Evolutionary conservation across 2,329 filamentous ascomycete genomes (phyloP).

Genomic region (Stagonosporopsis chrysanthemi): DNA sequence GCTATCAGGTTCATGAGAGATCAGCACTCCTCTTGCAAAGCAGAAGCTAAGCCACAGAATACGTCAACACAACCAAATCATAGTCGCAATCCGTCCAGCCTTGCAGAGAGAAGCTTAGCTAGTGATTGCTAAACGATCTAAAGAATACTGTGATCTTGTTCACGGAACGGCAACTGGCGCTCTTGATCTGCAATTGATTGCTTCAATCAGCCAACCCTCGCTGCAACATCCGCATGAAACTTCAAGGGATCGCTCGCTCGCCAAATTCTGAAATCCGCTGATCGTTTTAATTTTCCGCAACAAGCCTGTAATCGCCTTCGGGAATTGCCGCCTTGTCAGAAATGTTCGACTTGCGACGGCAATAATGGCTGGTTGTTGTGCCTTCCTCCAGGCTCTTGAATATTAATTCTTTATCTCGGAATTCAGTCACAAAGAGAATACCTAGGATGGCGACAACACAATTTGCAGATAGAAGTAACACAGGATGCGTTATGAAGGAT

Average conservation of each 20-base stretch:
- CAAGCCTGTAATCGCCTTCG: background rate
- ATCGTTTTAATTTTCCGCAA: slow-evolving; percentile 15
- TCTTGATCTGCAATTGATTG: slow-evolving; percentile 12
- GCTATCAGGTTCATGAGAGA: slow-evolving; percentile 28
- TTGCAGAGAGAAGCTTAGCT: background rate
- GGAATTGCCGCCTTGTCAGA: background rate
- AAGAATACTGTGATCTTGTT: background rate
- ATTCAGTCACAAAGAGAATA: background rate
- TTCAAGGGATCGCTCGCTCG: slow-evolving; percentile 19
- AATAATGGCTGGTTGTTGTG: background rate
- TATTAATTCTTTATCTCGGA: background rate
- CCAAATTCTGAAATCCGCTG: slow-evolving; percentile 7
- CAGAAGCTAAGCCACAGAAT: slow-evolving; percentile 20
- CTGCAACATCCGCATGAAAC: slow-evolving; percentile 5
- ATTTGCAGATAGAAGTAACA: background rate
- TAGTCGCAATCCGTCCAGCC: background rate
- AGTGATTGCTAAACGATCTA: background rate
- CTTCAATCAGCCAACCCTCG: slow-evolving; percentile 12
- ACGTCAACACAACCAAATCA: slow-evolving; percentile 27
- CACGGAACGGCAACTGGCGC: slow-evolving; percentile 2
- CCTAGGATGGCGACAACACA: background rate
- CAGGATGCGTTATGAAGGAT: background rate
- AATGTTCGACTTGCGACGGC: background rate
- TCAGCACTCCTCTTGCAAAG: slow-evolving; percentile 18
- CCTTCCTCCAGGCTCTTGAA: background rate